Evolutionary conservation across 1,284 basidiomycete genomes (phyloP).

Genomic region (Cystobasidium sp.): DNA sequence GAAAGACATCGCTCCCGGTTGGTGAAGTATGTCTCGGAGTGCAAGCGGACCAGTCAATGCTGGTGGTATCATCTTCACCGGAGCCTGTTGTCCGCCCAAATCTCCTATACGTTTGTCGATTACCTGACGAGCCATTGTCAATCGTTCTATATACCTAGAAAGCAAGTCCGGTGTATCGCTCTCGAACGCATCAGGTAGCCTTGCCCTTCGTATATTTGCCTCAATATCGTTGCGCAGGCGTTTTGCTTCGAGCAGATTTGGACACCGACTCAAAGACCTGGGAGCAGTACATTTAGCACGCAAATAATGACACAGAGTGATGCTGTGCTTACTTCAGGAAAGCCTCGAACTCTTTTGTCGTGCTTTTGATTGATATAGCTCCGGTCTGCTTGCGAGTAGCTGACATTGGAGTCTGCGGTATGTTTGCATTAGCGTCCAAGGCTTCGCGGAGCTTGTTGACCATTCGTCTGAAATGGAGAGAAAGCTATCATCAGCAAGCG

Average conservation of each 20-base stretch:
- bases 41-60: not conserved
- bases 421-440: slow-evolving; percentile 55
- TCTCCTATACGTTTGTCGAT: slow-evolving; percentile 81
- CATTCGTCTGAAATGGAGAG: slow-evolving; percentile 55
- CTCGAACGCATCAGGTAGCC: slow-evolving; percentile 30
- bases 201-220: slow-evolving; percentile 24
- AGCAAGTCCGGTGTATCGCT: slow-evolving; percentile 79
- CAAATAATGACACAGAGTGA: not conserved
- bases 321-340: slow-evolving; percentile 63
- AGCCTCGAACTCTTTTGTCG: slow-evolving; percentile 77
- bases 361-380: slow-evolving; percentile 53
- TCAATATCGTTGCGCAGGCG: slow-evolving; percentile 78
- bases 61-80: not conserved
- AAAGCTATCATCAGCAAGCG: not conserved
- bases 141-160: slow-evolving; percentile 80
- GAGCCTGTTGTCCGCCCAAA: slow-evolving; percentile 66
- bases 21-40: slow-evolving; percentile 71
- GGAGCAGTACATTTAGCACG: not conserved
- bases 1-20: slow-evolving; percentile 86
- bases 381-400: slow-evolving; percentile 6
- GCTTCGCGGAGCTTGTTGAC: slow-evolving; percentile 62
- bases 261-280: slow-evolving; percentile 76
- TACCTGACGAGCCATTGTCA: slow-evolving; percentile 82
- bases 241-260: slow-evolving; percentile 81
- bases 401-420: slow-evolving; percentile 14